These are phyloP conservation scores for Hanseniaspora opuntiae DNA, from an alignment of 805 yeast genomes.

Conservation along the genomic window DNA sequence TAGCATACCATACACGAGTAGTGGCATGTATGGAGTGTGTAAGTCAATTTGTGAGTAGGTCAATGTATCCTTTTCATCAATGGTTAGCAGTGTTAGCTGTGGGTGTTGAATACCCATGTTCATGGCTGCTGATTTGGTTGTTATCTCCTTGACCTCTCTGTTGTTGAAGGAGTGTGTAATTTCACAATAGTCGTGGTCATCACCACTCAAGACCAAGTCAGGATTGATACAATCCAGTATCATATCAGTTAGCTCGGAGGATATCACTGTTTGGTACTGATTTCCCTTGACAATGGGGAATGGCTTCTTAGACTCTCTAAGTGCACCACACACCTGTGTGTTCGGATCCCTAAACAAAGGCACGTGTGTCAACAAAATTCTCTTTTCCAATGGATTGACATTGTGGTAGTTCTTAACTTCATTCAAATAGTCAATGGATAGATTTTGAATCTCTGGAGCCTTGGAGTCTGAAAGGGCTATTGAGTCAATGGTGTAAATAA, in stretches of 20 bases:
- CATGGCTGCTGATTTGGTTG: slow-evolving; percentile 83
- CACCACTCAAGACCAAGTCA: slow-evolving; percentile 67
- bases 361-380: slow-evolving; percentile 70
- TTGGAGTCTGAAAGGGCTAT: slow-evolving; percentile 59
- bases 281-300: slow-evolving; percentile 64
- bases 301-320: slow-evolving; percentile 50
- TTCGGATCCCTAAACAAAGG: slow-evolving; percentile 65
- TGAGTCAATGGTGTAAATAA: slow-evolving; percentile 65
- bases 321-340: slow-evolving; percentile 56
- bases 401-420: slow-evolving; percentile 21
- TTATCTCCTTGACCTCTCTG: slow-evolving; percentile 44
- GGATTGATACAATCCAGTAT: slow-evolving; percentile 54
- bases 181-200: slow-evolving; percentile 93
- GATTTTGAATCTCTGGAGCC: slow-evolving; percentile 31
- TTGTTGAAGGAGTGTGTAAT: slow-evolving; percentile 36
- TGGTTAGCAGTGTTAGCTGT: slow-evolving; percentile 59
- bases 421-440: slow-evolving; percentile 42
- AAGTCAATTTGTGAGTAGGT: slow-evolving; percentile 38
- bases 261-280: slow-evolving; percentile 85
- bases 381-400: slow-evolving; percentile 32
- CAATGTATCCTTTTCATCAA: slow-evolving; percentile 26
- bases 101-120: slow-evolving; percentile 81
- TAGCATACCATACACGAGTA: slow-evolving; percentile 14
- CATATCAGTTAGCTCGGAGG: slow-evolving; percentile 41
- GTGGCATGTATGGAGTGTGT: slow-evolving; percentile 40